Base-by-base conservation (phyloP, 164 flowering plant genomes). In the Hamamelis virginiana region DNA sequence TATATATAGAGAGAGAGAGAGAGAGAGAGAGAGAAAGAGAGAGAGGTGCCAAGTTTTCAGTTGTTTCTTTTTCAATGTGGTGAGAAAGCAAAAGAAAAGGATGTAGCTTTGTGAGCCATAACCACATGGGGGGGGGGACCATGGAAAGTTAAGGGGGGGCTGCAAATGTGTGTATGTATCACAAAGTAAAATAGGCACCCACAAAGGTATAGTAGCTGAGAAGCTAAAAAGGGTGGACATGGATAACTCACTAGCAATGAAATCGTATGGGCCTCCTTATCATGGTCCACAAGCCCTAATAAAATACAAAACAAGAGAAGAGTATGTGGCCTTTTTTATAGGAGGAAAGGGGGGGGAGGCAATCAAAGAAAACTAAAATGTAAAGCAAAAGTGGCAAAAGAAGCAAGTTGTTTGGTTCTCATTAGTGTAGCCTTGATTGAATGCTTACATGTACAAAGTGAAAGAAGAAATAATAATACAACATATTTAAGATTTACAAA, bases 121-220 rank as follows among this genome's bases (percentile, higher is more conserved):
- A 52, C 8, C 67, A 64, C 67, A 64, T 47, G 56, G 67, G 67
- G 26, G 26, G 15, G 56, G 56, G 67, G 67, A 64, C 67, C 67
- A 64, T 23, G 56, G 62, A 23, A 38, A 64, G 43, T 46, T 41
- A 62, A 64, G 50, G 67, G 67, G 55, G 47, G 18, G n/a, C n/a
- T 26, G 43, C 67, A 64, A n/a, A 2, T 33, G 41, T 25, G 67
- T 25, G 67, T 22, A 55, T 48, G 21, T 46, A 22, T 55, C 43
- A 64, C 23, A 47, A 18, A 16, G 41, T 33, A 2, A 33, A 33
- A 33, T 33, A 33, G 56, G 33, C n/a, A 47, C 41, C 52, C 16
- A 47, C 41, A 9, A 26, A 4, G 41, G 51, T 46, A 11, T 18
- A 15, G 18, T 47, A 25, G 55, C 47, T 64, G 67, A 47, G 67